Conservation (phyloP, 371 early-diverging fungal genomes). For the Syncephalastrum sp. region DNA sequence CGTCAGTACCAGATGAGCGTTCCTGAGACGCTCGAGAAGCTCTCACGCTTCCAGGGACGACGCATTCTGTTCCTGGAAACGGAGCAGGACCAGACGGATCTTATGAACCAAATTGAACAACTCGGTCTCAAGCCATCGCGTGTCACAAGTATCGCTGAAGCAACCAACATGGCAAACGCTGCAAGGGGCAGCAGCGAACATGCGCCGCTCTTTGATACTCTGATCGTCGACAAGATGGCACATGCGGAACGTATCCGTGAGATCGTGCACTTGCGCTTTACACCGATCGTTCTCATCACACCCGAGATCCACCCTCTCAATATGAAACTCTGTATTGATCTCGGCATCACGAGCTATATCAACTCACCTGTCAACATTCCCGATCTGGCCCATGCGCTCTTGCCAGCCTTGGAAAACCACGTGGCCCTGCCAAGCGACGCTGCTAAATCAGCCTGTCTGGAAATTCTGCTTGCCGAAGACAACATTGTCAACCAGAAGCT, state of each 20-base stretch:
- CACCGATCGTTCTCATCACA: constrained; percentile 61
- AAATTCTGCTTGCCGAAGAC: constrained; percentile 78
- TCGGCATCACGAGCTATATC: constrained; percentile 66
- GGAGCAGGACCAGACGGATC: constrained; percentile 17
- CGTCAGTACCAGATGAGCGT: constrained; percentile 33
- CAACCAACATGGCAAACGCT: constrained; percentile 24
- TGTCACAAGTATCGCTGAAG: constrained; percentile 36
- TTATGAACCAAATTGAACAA: constrained; percentile 17
- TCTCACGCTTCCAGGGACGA: constrained; percentile 47
- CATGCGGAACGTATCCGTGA: constrained; percentile 46
- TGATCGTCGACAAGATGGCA: constrained; percentile 39
- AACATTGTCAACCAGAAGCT: constrained; percentile 81
- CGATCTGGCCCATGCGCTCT: constrained; percentile 60
- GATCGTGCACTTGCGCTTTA: constrained; percentile 50
- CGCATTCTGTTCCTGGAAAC: constrained; percentile 53
- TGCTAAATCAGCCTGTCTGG: constrained; percentile 46
- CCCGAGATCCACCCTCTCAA: constrained; percentile 44
- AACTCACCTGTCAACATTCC: constrained; percentile 56
- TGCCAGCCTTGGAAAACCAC: constrained; percentile 66
- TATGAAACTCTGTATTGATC: constrained; percentile 64
- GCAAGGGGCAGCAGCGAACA: constrained; percentile 19
- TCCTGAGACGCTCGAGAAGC: constrained; percentile 42
- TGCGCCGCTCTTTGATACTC: constrained; percentile 38
- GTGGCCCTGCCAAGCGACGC: constrained; percentile 57
- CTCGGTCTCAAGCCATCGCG: constrained; percentile 23